Conservation (phyloP, 2,329 filamentous ascomycete genomes). For the Myriosclerotinia duriaeana region DNA sequence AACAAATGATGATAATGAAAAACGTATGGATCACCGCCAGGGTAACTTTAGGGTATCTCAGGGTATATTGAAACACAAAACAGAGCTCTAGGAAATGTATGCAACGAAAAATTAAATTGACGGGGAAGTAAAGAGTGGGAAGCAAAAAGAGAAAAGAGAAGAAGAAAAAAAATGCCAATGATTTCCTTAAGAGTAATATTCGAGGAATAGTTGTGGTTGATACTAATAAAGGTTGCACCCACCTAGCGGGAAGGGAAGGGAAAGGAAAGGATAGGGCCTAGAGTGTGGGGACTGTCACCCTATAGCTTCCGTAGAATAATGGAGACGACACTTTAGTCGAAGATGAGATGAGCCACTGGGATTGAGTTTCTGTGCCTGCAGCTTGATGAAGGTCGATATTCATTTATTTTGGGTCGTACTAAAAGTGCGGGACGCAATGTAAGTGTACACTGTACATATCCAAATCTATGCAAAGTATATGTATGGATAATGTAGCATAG, state of each 20-base stretch:
- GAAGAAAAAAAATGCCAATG: constrained; percentile 12
- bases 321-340: constrained; percentile 32
- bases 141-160: constrained; percentile 28
- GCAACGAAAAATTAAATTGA: constrained; percentile 5
- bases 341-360: constrained; percentile 30
- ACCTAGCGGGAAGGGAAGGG: constrained; percentile 17
- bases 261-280: constrained; percentile 27
- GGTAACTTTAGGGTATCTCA: constrained; percentile 27
- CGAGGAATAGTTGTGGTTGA: constrained; percentile 20
- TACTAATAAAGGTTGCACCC: constrained; percentile 22
- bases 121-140: constrained; percentile 15
- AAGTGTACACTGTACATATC: too few species aligned
- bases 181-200: constrained; percentile 16
- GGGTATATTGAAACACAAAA: constrained; percentile 9
- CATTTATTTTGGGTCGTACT: constrained; percentile 25
- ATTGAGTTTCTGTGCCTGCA: constrained; percentile 30
- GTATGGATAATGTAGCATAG: constrained; percentile 12
- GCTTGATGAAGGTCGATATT: constrained; percentile 21
- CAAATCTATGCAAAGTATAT: not conserved
- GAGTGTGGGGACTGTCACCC: constrained; percentile 34
- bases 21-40: constrained; percentile 36
- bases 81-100: constrained; percentile 26
- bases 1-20: constrained; percentile 24
- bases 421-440: constrained; percentile 21
- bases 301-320: constrained; percentile 30